Evolutionary conservation across 106 monocot genomes (phyloP).

Genomic region (Apostasia ramifera): DNA sequence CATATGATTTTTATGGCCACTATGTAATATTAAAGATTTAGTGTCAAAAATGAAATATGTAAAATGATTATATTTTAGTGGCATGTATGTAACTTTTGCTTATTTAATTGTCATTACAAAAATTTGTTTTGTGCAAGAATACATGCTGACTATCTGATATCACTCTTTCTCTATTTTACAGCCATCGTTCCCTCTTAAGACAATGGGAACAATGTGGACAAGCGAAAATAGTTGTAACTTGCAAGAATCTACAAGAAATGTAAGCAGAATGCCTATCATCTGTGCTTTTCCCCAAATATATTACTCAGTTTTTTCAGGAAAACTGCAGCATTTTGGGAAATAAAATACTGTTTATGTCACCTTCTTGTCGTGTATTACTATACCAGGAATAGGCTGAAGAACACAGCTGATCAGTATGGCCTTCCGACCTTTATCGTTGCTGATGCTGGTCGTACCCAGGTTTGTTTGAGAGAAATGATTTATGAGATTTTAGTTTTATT

Average conservation of each 20-base stretch:
- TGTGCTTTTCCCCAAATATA: neutral
- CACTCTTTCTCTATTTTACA: constrained; percentile 15
- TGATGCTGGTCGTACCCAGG: constrained; percentile 98
- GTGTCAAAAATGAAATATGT: too few species aligned
- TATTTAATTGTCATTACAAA: too few species aligned
- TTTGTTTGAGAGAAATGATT: constrained; percentile 13
- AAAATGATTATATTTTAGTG: too few species aligned
- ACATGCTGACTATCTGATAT: neutral
- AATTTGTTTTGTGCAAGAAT: neutral
- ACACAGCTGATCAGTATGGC: constrained; percentile 67
- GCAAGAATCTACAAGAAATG: constrained; percentile 99
- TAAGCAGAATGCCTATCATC: constrained; percentile 21
- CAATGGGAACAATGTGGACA: constrained; percentile 94
- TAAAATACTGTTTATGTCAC: neutral
- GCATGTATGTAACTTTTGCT: too few species aligned
- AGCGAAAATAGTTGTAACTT: constrained; percentile 83
- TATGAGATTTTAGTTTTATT: neutral
- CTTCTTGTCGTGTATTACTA: constrained; percentile 2
- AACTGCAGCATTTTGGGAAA: constrained; percentile 1
- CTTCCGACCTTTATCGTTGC: constrained; percentile 92
- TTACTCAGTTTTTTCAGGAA: neutral
- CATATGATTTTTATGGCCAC: too few species aligned
- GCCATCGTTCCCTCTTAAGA: constrained; percentile 61
- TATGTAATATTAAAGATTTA: too few species aligned
- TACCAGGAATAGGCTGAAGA: constrained; percentile 89